A percentile compares a stretch with the other conserved stretches of the same genome.
phyloP scores from a whole-genome alignment of 2,329 filamentous ascomycete genomes.

The Paecilomyces niveus region DNA sequence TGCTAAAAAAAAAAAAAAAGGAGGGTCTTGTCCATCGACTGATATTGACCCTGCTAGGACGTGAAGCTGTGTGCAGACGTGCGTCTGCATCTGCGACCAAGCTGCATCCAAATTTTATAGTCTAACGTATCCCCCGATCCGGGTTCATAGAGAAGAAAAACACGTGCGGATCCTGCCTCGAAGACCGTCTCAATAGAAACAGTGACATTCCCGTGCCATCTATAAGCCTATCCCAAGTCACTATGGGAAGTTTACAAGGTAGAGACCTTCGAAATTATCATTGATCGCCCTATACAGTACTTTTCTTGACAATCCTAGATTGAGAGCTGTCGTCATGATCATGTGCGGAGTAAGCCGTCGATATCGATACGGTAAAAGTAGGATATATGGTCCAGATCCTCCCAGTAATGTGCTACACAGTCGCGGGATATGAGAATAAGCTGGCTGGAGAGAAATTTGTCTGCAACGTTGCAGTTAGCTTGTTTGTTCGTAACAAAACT shows the following conservation, averaged over 20 bases:
- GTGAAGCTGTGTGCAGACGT: not conserved
- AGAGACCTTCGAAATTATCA: not conserved
- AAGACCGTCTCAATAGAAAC: not conserved
- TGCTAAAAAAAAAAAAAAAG: not conserved
- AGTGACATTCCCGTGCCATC: too few relatives aligned
- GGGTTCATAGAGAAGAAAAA: not conserved
- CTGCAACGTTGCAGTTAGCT: slow-evolving; percentile 40
- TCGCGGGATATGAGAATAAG: slow-evolving; percentile 74
- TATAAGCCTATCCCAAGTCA: too few relatives aligned
- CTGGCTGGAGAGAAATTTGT: slow-evolving; percentile 66
- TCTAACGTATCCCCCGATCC: not conserved
- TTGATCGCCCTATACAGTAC: not conserved
- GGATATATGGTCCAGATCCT: slow-evolving; percentile 42
- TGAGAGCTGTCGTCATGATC: slow-evolving; percentile 1
- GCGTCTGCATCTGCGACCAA: not conserved
- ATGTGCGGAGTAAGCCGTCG: slow-evolving; percentile 28
- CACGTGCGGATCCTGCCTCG: not conserved
- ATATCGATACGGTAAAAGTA: slow-evolving; percentile 39
- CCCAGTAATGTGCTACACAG: slow-evolving; percentile 75
- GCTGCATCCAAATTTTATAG: not conserved
- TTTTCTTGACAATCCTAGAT: not conserved
- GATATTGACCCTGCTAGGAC: not conserved
- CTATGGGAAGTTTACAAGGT: not conserved
- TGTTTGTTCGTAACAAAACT: not conserved
- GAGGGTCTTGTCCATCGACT: not conserved